These are phyloP conservation scores for Rosa rugosa DNA, from an alignment of 306 rosid species.

Conservation along the genomic window DNA sequence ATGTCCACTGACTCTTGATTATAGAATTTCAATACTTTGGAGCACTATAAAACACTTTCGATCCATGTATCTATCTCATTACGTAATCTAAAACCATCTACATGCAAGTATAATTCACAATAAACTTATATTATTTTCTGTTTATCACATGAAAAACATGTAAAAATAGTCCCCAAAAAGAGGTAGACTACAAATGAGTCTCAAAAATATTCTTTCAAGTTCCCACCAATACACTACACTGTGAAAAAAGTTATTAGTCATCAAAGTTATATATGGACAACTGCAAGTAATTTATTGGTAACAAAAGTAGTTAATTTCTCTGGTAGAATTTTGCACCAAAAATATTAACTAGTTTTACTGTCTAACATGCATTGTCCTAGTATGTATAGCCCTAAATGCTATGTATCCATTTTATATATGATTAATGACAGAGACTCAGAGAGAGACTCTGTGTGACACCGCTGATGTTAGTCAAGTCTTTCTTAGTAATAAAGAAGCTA, in stretches of 20 bases:
- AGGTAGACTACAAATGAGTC: background rate
- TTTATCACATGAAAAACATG: background rate
- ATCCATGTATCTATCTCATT: no score
- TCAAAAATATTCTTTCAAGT: background rate
- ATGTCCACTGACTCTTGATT: no score
- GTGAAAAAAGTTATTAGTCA: background rate
- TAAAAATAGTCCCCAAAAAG: background rate
- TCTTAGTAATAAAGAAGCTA: background rate
- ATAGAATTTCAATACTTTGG: no score
- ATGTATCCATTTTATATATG: background rate
- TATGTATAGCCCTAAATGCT: background rate
- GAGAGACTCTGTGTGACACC: background rate
- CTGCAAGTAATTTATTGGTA: background rate
- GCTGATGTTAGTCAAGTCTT: background rate
- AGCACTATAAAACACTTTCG: background rate
- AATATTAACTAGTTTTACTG: background rate
- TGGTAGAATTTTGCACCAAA: background rate
- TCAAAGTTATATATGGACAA: no score
- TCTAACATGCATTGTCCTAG: background rate
- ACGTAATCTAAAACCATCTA: background rate
- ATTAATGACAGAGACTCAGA: background rate
- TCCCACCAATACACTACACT: background rate
- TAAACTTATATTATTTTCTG: background rate
- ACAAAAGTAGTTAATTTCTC: background rate
- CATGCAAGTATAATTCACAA: background rate